Base-by-base conservation (phyloP, 345 rosid species). In the Aquilaria yunnanensis region DNA sequence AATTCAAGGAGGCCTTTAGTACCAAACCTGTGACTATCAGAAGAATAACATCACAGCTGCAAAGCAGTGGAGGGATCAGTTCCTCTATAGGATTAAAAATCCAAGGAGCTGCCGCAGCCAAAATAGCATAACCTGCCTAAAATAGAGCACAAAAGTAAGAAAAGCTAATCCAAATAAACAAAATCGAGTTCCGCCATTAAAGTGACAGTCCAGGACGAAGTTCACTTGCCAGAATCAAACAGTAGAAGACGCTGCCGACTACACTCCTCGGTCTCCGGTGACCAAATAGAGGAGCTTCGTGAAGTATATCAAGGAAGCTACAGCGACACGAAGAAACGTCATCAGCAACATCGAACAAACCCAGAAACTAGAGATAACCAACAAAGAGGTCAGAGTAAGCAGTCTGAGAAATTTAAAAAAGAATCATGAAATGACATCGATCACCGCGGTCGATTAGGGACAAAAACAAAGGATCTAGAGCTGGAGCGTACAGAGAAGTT, bases 221-320 rank as follows among this genome's bases (percentile, higher is more conserved):
- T 62, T 54, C 43, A 83, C 90, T 78, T 81, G 80, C 96, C 90
- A 92, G 74, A 71, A 89, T 16, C 59, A 85, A 47, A 63, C 81
- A 81, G 80, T 80, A 89, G 49, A 83, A 67, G 62, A 89, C 74
- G 63, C 96, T 81, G 50, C 97, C 97, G 60, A 87, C 65, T 56
- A 92, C 69, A 63, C 86, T 81, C 71, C 87, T 83, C 31, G 90
- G 81, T 83, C 90, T 89, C 77, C 96, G 81, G 74, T 87, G 91
- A 75, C 93, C 97, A n/a, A 88, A 81, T 50, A 92, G 70, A 57
- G 98, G 93, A 67, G 98, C 97, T 67, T 92, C 98, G 34, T 92
- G 93, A 57, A 92, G 80, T 71, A 92, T 92, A 73, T 92, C 97
- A 47, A 87, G 84, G 63, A 92, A 92, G 81, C 98, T 89, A 59